Evolutionary conservation across 257 asterid species (phyloP).

Genomic region (Nicotiana otophora): DNA sequence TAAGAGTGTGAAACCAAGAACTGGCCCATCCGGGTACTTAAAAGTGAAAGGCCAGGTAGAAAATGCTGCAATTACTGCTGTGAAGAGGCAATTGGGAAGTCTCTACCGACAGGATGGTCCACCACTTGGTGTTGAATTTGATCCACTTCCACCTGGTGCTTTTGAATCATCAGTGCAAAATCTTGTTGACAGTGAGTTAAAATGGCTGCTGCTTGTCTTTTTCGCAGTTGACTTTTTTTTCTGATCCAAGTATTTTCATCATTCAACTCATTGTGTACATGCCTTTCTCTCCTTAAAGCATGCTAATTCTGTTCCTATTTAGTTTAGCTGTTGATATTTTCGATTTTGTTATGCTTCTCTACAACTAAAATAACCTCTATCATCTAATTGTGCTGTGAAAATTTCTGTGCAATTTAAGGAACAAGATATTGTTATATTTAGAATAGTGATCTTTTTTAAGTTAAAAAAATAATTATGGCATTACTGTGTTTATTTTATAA

Average conservation of each 20-base stretch:
- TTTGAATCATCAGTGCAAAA: constrained; percentile 50
- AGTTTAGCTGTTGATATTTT: background rate
- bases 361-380: background rate
- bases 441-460: background rate
- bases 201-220: constrained; percentile 4
- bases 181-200: constrained; percentile 40
- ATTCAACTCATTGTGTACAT: background rate
- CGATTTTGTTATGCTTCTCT: background rate
- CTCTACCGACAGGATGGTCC: constrained; percentile 79
- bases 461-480: background rate
- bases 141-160: constrained; percentile 78
- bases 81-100: constrained; percentile 81
- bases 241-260: background rate
- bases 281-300: background rate
- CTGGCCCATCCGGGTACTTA: constrained; percentile 92
- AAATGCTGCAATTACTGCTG: constrained; percentile 73
- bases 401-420: background rate
- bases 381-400: background rate
- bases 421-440: background rate
- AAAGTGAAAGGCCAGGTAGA: constrained; percentile 78
- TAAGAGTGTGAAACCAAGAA: constrained; percentile 44
- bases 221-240: background rate
- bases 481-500: background rate
- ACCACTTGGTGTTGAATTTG: constrained; percentile 82
- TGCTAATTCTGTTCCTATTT: background rate